Conservation (phyloP, 2,329 filamentous ascomycete species). For the Paecilomyces niveus region DNA sequence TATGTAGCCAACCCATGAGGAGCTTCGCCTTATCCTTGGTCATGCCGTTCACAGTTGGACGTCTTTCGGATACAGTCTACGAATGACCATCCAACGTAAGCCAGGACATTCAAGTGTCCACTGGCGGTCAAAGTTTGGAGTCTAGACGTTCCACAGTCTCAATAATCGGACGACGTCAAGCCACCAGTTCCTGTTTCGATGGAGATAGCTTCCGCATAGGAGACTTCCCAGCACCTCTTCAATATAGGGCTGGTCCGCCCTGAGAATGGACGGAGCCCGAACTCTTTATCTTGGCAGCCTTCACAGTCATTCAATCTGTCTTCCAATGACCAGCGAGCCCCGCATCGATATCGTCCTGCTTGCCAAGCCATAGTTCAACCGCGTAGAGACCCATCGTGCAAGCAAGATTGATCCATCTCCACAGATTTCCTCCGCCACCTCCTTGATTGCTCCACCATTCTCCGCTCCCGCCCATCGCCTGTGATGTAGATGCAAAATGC, state of each 20-base stretch:
- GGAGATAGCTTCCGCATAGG: not conserved
- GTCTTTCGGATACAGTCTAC: not conserved
- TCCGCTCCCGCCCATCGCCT: conserved; percentile 53
- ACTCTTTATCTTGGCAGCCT: not conserved
- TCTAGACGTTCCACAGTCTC: not conserved
- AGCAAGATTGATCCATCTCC: conserved; percentile 89
- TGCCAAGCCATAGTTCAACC: conserved; percentile 80
- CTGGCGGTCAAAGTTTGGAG: not conserved
- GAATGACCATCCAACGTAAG: not conserved
- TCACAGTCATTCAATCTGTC: conserved; percentile 57
- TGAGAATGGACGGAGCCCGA: not conserved
- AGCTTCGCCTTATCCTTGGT: not conserved
- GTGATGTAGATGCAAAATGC: conserved; percentile 72
- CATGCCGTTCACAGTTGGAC: not conserved
- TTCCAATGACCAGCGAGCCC: conserved; percentile 81
- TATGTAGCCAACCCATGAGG: not conserved
- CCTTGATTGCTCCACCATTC: conserved; percentile 82
- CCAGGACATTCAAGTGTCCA: not conserved
- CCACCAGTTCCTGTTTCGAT: not conserved
- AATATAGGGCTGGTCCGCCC: not conserved
- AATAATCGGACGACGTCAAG: not conserved
- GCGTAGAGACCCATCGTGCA: conserved; percentile 86
- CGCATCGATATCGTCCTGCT: conserved; percentile 62
- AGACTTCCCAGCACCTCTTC: not conserved
- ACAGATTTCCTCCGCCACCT: conserved; percentile 76